Conservation (phyloP, 129 eudicot genomes). For the Escallonia herrerae region DNA sequence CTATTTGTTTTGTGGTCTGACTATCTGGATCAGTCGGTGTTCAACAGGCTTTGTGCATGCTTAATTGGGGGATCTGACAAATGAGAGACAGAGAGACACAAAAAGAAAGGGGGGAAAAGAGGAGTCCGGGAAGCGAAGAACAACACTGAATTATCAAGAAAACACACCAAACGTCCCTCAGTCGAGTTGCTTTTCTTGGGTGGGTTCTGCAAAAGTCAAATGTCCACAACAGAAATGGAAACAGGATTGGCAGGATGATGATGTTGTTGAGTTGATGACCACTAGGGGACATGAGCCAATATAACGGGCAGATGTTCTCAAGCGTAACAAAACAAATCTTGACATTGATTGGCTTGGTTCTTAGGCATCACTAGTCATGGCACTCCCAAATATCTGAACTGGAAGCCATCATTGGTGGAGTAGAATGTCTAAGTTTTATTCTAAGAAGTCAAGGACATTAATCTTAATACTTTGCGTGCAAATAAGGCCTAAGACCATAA, state of each 20-base stretch:
- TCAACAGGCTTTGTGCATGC: slow-evolving; percentile 3
- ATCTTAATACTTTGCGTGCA: slow-evolving; percentile 1
- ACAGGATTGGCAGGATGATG: slow-evolving; percentile 4
- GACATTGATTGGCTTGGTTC: slow-evolving; percentile 7
- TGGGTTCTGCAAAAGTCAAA: slow-evolving; percentile 32
- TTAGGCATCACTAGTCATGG: background rate
- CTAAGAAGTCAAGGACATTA: slow-evolving; percentile 23
- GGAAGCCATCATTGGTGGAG: slow-evolving; percentile 1
- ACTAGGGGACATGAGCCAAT: slow-evolving; percentile 9
- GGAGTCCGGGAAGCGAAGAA: slow-evolving; percentile 23
- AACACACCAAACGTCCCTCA: slow-evolving; percentile 3
- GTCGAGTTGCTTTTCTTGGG: slow-evolving; percentile 4
- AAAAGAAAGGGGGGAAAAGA: slow-evolving; percentile 14
- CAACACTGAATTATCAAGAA: slow-evolving; percentile 18
- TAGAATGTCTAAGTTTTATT: slow-evolving; percentile 12
- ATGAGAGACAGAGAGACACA: background rate
- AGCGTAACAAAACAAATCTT: background rate
- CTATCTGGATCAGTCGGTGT: slow-evolving; percentile 24
- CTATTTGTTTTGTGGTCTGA: slow-evolving; percentile 23
- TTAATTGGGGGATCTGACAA: slow-evolving; percentile 2
- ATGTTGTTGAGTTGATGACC: slow-evolving; percentile 10
- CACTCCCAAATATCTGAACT: slow-evolving; percentile 5
- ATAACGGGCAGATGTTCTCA: background rate
- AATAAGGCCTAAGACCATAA: background rate
- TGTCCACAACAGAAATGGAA: slow-evolving; percentile 1